phyloP scores from a whole-genome alignment of 1,284 basidiomycete genomes.

The Leccinum subrobustum region DNA sequence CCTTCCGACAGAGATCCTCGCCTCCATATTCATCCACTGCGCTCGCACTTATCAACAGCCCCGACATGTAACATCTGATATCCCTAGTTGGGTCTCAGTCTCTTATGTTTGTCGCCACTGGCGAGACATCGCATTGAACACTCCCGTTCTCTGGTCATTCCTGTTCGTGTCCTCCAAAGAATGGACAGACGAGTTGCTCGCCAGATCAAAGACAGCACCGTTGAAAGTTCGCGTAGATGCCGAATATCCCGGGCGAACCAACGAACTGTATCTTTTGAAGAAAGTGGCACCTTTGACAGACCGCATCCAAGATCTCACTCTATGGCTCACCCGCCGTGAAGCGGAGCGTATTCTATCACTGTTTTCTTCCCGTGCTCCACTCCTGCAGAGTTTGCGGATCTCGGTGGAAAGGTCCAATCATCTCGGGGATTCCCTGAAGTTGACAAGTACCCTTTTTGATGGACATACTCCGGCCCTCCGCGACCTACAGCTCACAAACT shows the following conservation, averaged over 20 bases:
- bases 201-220: slow-evolving; percentile 35
- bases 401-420: slow-evolving; percentile 10
- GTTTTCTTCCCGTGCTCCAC: slow-evolving; percentile 21
- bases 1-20: slow-evolving; percentile 34
- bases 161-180: slow-evolving; percentile 26
- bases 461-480: slow-evolving; percentile 31
- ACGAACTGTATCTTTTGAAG: slow-evolving; percentile 21
- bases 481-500: slow-evolving; percentile 27
- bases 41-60: slow-evolving; percentile 6
- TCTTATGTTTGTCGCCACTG: slow-evolving; percentile 38
- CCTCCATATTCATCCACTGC: slow-evolving; percentile 25
- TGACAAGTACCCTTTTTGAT: slow-evolving; percentile 20
- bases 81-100: slow-evolving; percentile 26
- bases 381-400: slow-evolving; percentile 18
- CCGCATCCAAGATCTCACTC: slow-evolving; percentile 23
- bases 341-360: slow-evolving; percentile 12
- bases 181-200: slow-evolving; percentile 37
- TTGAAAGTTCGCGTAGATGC: slow-evolving; percentile 29
- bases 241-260: slow-evolving; percentile 12
- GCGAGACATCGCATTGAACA: slow-evolving; percentile 36
- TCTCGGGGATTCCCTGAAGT: slow-evolving; percentile 14
- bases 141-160: slow-evolving; percentile 37
- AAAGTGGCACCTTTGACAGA: slow-evolving; percentile 21
- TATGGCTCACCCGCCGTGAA: slow-evolving; percentile 9
- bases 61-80: not conserved